Evolutionary conservation across 768 basidiomycete species (phyloP).

Genomic region (Cantharellus anzutake): DNA sequence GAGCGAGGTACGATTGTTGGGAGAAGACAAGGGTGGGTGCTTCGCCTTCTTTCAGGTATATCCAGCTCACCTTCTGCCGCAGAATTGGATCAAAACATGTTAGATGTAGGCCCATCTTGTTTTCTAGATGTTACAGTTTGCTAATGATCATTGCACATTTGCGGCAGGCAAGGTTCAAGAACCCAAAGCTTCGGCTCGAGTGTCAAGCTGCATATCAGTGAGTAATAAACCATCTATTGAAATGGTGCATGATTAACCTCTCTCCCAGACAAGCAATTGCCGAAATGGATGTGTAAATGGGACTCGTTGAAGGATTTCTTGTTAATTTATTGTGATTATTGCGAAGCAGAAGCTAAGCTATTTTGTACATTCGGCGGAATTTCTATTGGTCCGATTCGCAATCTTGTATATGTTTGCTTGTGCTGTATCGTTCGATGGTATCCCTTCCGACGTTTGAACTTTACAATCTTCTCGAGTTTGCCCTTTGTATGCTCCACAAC

Average conservation of each 20-base stretch:
- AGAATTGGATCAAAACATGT: not conserved
- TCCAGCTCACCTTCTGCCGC: not conserved
- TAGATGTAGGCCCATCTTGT: not conserved
- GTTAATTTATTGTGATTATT: too few species aligned
- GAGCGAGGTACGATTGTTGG: not conserved
- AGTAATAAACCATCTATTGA: not conserved
- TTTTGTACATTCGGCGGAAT: slow-evolving; percentile 12
- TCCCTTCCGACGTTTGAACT: slow-evolving; percentile 97
- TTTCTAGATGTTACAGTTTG: not conserved
- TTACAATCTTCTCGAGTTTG: slow-evolving; percentile 75
- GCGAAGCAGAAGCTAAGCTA: too few species aligned
- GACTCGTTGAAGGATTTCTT: not conserved
- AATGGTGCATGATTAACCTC: not conserved
- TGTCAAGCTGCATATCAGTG: not conserved
- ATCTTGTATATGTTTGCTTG: slow-evolving; percentile 90
- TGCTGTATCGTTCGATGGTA: slow-evolving; percentile 86
- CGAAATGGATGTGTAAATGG: not conserved
- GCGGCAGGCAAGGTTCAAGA: not conserved
- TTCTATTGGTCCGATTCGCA: slow-evolving; percentile 72
- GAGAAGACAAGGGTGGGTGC: not conserved
- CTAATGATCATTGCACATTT: not conserved
- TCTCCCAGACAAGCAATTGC: not conserved
- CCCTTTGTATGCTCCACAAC: slow-evolving; percentile 98
- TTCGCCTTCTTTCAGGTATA: not conserved
- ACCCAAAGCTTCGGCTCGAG: not conserved